phyloP scores from a whole-genome alignment of 495 filamentous ascomycete species.

The Hypoxylon cercidicola region DNA sequence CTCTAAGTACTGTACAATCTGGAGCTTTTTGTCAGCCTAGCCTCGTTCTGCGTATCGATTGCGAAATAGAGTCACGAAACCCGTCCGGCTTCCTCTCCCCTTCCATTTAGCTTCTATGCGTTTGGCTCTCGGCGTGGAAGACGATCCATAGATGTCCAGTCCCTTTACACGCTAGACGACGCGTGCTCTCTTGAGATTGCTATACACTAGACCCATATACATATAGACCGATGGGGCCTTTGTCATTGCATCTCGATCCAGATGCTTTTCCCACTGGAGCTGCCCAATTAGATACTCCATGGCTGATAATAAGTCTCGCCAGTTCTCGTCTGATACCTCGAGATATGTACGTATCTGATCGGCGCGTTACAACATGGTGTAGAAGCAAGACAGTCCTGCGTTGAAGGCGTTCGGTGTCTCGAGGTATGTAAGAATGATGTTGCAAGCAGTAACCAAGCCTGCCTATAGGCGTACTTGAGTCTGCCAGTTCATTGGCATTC shows the following conservation, averaged over 20 bases:
- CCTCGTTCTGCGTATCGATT: slow-evolving; percentile 23
- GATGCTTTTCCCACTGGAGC: neutral
- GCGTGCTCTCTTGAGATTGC: slow-evolving; percentile 9
- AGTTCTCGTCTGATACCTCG: slow-evolving; percentile 32
- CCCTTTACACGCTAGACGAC: slow-evolving; percentile 17
- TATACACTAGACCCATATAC: too few relatives aligned
- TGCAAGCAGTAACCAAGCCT: slow-evolving; percentile 4
- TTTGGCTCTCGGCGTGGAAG: slow-evolving; percentile 6
- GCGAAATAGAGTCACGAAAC: neutral
- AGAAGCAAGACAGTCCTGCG: neutral
- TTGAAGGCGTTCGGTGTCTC: slow-evolving; percentile 1
- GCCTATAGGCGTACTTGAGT: slow-evolving; percentile 14
- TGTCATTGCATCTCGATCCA: slow-evolving; percentile 32
- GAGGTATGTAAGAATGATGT: neutral
- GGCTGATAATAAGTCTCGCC: slow-evolving; percentile 27
- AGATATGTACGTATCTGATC: slow-evolving; percentile 14
- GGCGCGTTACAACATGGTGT: neutral
- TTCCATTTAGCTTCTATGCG: slow-evolving; percentile 39
- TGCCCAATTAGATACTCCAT: slow-evolving; percentile 16
- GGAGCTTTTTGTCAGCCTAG: slow-evolving; percentile 30
- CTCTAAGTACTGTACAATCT: slow-evolving; percentile 9
- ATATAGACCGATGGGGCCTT: too few relatives aligned
- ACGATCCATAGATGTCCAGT: slow-evolving; percentile 11
- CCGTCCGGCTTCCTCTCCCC: slow-evolving; percentile 28
- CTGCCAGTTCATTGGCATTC: slow-evolving; percentile 32